A percentile compares a stretch with the other conserved stretches of the same genome.
Evolutionary conservation across 2,329 filamentous ascomycete genomes (phyloP).

Genomic region (Corynespora cassiicola): DNA sequence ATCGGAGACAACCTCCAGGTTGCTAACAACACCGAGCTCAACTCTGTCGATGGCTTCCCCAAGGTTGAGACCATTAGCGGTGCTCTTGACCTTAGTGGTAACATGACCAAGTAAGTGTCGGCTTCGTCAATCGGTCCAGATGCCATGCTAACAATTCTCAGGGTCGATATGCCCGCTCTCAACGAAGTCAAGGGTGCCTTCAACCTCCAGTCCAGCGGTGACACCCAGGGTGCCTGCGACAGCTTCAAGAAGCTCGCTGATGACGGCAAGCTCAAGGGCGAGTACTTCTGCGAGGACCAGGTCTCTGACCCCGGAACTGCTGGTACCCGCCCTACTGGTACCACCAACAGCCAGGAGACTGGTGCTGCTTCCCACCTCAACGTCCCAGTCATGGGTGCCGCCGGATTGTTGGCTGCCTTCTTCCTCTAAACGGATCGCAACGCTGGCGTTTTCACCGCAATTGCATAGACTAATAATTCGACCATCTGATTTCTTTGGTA

Average conservation of each 20-base stretch:
- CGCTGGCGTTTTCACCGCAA: slow-evolving; percentile 45
- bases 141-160: slow-evolving; percentile 51
- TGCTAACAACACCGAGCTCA: slow-evolving; percentile 85
- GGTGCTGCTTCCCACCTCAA: slow-evolving; percentile 49
- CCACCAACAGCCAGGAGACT: slow-evolving; percentile 27
- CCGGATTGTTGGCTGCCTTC: slow-evolving; percentile 56
- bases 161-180: slow-evolving; percentile 70
- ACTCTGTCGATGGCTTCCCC: slow-evolving; percentile 70
- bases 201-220: slow-evolving; percentile 55
- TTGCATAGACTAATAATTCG: slow-evolving; percentile 48
- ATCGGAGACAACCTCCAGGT: slow-evolving; percentile 83
- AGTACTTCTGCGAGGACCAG: slow-evolving; percentile 48
- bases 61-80: slow-evolving; percentile 73
- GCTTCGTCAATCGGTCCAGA: not conserved
- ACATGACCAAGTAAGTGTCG: slow-evolving; percentile 76
- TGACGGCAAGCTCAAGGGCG: slow-evolving; percentile 52
- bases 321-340: slow-evolving; percentile 43
- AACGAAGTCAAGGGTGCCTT: slow-evolving; percentile 56
- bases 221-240: slow-evolving; percentile 49
- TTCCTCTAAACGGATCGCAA: slow-evolving; percentile 51
- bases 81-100: slow-evolving; percentile 84
- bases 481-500: slow-evolving; percentile 40
- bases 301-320: slow-evolving; percentile 44
- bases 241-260: slow-evolving; percentile 50
- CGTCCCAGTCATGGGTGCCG: slow-evolving; percentile 51